Base-by-base conservation (phyloP, 768 basidiomycete genomes). In the Tephrocybe rancida region DNA sequence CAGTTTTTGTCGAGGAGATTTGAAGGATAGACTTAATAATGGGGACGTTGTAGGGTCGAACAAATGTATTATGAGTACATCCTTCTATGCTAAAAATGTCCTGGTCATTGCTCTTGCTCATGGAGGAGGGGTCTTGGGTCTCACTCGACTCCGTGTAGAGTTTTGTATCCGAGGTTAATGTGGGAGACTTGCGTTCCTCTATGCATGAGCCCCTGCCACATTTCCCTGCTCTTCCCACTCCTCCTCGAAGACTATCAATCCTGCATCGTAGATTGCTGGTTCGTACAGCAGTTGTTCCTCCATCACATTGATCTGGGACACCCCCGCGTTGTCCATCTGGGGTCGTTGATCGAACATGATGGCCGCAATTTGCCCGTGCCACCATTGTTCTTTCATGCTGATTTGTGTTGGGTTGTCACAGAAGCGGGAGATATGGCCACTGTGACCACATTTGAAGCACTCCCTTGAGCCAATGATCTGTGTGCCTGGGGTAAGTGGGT, bases 41-140 rank as follows among this genome's bases (percentile, higher is more conserved):
- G 27, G 45, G 45, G 27, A 34, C 30, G 45, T 46, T 30, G 30
- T 46, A 46, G 45, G 45, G 27, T 19, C 29, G 30, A 46, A 46
- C 45, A 18, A 11, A 18, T 25, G 26, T 45, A 6, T 45, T 30
- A 22, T 46, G 7, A 11, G 13, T 34, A 14, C n/a, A 7, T 4
- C 14, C 11, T 5, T 46, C 18, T 46, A 46, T 3, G n/a, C 45
- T 46, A 34, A 46, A 32, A 34, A 46, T 30, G n/a, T 46, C 45
- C 45, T 19, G 30, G 45, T 14, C 18, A 11, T 8, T 18, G 30
- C 3, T 5, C 30, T 7, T 32, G 30, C 30, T 32, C 13, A 13
- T 13, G 13, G 30, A 32, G 30, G 30, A 13, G 30, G 30, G 13
- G 13, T 32, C 30, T 7, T 32, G 13, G 13, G 30, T 32, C 30